Conservation (phyloP, 2,329 filamentous ascomycete species). For the Paracoccidioides lutzii region DNA sequence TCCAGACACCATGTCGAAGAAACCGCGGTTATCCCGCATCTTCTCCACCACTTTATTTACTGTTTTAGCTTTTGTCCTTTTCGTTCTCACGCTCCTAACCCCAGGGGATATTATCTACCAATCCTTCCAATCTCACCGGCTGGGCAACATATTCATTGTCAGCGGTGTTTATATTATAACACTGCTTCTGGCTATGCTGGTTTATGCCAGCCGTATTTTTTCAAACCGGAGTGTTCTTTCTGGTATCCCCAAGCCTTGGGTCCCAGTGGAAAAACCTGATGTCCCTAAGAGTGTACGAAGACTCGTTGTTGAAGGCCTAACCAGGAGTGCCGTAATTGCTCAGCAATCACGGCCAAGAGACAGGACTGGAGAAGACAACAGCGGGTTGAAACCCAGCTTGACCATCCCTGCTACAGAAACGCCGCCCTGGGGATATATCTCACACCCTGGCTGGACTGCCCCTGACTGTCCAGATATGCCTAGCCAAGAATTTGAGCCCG, state of each 20-base stretch:
- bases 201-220: slow-evolving; percentile 76
- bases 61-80: slow-evolving; percentile 58
- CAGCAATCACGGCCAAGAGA: slow-evolving; percentile 63
- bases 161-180: slow-evolving; percentile 63
- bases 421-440: slow-evolving; percentile 67
- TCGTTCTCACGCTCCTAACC: slow-evolving; percentile 63
- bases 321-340: slow-evolving; percentile 66
- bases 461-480: slow-evolving; percentile 62
- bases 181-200: slow-evolving; percentile 53
- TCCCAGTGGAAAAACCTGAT: slow-evolving; percentile 77
- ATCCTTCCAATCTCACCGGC: slow-evolving; percentile 51
- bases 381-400: slow-evolving; percentile 7
- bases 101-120: slow-evolving; percentile 72
- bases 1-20: neutral
- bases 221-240: slow-evolving; percentile 68
- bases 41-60: slow-evolving; percentile 71
- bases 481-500: slow-evolving; percentile 68
- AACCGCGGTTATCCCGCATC: slow-evolving; percentile 51
- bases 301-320: slow-evolving; percentile 60
- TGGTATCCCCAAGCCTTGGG: slow-evolving; percentile 73
- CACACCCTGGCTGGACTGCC: slow-evolving; percentile 80
- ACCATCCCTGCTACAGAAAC: slow-evolving; percentile 26
- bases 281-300: slow-evolving; percentile 60
- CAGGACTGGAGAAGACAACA: slow-evolving; percentile 29
- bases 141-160: slow-evolving; percentile 74